These are phyloP conservation scores for Breviolum minutum DNA, from an alignment of 73 alveolate genomes.

Conservation along the genomic window DNA sequence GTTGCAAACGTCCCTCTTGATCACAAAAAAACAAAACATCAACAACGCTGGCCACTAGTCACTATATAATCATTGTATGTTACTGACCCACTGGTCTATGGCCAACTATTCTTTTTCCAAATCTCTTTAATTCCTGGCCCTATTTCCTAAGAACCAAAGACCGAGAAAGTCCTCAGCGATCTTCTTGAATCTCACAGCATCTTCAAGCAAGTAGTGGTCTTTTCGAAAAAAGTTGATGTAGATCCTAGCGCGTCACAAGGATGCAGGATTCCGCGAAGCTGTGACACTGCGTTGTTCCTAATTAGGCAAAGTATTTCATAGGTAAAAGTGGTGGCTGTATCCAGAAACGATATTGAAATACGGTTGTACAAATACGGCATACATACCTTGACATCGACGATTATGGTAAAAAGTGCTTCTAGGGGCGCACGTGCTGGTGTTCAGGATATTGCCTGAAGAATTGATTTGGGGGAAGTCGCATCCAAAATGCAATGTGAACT, in stretches of 20 bases:
- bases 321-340: too few relatives aligned
- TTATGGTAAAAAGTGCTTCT: too few relatives aligned
- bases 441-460: too few relatives aligned
- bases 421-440: too few relatives aligned
- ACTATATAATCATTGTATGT: too few relatives aligned
- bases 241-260: background rate
- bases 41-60: too few relatives aligned
- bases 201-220: background rate
- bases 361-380: too few relatives aligned
- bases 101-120: background rate
- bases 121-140: background rate
- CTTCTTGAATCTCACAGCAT: background rate
- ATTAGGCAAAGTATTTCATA: background rate
- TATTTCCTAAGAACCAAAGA: background rate
- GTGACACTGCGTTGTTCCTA: background rate
- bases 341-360: too few relatives aligned
- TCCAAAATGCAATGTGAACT: background rate
- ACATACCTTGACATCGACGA: too few relatives aligned
- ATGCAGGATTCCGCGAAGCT: background rate
- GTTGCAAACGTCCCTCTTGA: background rate
- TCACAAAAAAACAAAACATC: background rate
- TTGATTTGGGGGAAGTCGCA: too few relatives aligned
- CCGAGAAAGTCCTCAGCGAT: background rate
- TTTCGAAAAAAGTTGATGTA: constrained; percentile 1
- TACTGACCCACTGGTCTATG: background rate